Evolutionary conservation across 228 moss, liverwort and hornwort species (phyloP).

Genomic region (Sphagnum fallax): DNA sequence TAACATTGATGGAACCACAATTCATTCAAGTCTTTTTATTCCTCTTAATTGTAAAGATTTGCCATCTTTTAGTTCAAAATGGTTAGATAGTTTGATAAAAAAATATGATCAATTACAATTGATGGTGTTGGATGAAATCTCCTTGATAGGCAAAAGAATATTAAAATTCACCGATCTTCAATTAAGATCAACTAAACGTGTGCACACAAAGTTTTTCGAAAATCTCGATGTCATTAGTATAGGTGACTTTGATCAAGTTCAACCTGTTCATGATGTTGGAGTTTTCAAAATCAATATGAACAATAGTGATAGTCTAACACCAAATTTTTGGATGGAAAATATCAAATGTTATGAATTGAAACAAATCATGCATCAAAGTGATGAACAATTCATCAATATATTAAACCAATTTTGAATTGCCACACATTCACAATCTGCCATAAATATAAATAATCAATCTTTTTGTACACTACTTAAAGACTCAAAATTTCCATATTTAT

Average conservation of each 20-base stretch:
- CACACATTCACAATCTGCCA: background rate
- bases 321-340: background rate
- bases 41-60: too few species aligned
- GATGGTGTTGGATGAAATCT: too few species aligned
- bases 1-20: too few species aligned
- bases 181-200: too few species aligned
- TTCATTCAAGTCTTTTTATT: too few species aligned
- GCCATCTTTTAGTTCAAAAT: too few species aligned
- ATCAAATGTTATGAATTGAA: background rate
- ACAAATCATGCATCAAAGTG: background rate
- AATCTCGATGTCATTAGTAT: background rate
- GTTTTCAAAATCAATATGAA: background rate
- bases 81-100: too few species aligned
- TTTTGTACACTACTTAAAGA: background rate
- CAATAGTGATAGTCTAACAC: background rate
- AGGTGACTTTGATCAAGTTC: background rate
- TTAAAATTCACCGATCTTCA: too few species aligned
- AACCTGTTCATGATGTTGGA: background rate
- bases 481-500: background rate
- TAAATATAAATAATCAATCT: background rate
- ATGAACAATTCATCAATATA: background rate
- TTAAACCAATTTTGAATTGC: background rate
- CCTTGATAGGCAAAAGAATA: too few species aligned
- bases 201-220: too few species aligned
- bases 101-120: too few species aligned